phyloP scores from a whole-genome alignment of 192 early-diverging fungal species.

The Coemansia sp. region DNA sequence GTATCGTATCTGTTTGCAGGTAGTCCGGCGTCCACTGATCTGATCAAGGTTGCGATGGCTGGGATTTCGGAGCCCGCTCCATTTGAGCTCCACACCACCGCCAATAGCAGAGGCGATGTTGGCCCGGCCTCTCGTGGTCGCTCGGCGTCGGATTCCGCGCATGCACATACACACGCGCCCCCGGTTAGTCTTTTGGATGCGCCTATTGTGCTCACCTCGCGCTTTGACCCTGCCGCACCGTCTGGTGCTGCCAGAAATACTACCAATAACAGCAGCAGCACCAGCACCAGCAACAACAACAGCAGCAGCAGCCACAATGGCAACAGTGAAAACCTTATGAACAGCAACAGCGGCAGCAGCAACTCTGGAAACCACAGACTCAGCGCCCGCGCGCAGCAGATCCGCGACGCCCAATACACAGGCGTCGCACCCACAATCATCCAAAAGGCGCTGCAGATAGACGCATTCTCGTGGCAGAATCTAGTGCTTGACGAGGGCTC shows the following conservation, averaged over 20 bases:
- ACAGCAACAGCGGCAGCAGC: no score
- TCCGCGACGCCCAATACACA: not conserved
- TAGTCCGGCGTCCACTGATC: slow-evolving; percentile 23
- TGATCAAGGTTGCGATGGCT: slow-evolving; percentile 46
- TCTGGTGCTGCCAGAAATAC: not conserved
- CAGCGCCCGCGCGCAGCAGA: not conserved
- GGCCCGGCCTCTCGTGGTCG: not conserved
- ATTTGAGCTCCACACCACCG: slow-evolving; percentile 34
- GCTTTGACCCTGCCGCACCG: slow-evolving; percentile 4
- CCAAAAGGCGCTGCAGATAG: slow-evolving; percentile 48
- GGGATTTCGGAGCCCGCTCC: slow-evolving; percentile 44
- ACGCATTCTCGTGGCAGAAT: slow-evolving; percentile 50
- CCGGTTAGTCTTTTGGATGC: slow-evolving; percentile 47
- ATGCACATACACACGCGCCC: not conserved
- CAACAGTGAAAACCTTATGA: not conserved
- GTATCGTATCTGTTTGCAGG: slow-evolving; percentile 49
- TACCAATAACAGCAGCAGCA: not conserved
- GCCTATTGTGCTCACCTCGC: slow-evolving; percentile 40
- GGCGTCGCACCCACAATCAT: slow-evolving; percentile 33
- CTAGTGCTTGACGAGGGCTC: slow-evolving; percentile 40
- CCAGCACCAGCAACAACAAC: not conserved
- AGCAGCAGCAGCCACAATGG: not conserved
- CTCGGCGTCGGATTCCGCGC: not conserved
- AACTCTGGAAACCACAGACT: not conserved
- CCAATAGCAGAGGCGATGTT: not conserved